Base-by-base conservation (phyloP, 495 filamentous ascomycete genomes). In the Articulospora tetracladia region DNA sequence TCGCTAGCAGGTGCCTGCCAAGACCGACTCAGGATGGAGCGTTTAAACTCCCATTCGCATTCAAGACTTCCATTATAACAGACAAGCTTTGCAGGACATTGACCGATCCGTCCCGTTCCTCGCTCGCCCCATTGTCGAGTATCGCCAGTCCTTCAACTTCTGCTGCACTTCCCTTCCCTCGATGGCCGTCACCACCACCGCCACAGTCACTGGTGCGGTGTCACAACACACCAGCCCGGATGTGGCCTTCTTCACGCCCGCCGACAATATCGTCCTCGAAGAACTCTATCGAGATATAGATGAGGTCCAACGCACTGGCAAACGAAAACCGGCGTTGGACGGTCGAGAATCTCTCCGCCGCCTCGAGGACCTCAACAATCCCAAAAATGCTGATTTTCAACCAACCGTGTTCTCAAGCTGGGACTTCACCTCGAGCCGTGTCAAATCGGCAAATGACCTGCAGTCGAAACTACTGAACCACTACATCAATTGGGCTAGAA, bases 401-500 rank as follows among this genome's bases (percentile, higher is more conserved):
- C 39, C 39, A 44, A 44, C 39, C 17, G 15, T 44, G 15, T 44
- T 44, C 39, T 44, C 39, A 19, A 44, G 7, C 39, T 44, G 39
- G 39, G 39, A 44, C 39, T 44, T 44, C 17, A 15, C 39, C 39
- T 17, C n/a, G 39, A 44, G 39, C 39, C 8, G n/a, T 44, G 39
- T 44, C 39, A 44, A 44, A 44, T 11, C 17, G 4, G 39, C 39
- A 44, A 7, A 12, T 3, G 39, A 44, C 15, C 3, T 44, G 3
- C 8, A n/a, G 15, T 44, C 39, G 39, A 17, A 7, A 17, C 39
- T 44, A 17, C 39, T 44, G 15, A 44, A 53, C 32, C 51, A 25
- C 13, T 53, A 53, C n/a, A 53, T 53, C 24, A n/a, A 57, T 8
- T 67, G 62, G 60, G 73, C 70, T 2, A 53, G 59, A 41, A 26